Evolutionary conservation across 1,139 yeast species (phyloP), one percentile per base, ranked within the genome.

Genomic region (Yamadazyma sp.): DNA sequence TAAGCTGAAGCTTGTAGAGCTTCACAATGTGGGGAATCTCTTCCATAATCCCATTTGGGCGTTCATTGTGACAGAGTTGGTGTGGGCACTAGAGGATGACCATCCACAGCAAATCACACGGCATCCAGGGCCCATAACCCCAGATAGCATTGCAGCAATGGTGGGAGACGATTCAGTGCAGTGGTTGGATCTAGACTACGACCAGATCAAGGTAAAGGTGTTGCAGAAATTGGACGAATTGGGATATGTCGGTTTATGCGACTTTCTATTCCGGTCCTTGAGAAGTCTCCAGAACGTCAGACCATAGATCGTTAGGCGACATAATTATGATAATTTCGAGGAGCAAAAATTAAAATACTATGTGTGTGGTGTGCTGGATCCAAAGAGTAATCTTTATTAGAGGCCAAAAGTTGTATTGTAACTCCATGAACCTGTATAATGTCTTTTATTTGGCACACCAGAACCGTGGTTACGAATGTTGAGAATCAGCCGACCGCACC

Each of bases 11-110:
- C 39, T 60, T 33, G 49, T 56, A 6, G 44, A 48, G 15, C 48
- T 64, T 22, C 59, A 64, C 27, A 56, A 66, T 10, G 55, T 72
- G 3, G 84, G 81, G 28, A 71, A 78, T 33, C 41, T 84, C 0
- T 72, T 79, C 41, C 73, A 78, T 38, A 65, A 78, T 18, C 82
- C 88, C 0, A 65, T 80, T 1, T 75, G 80, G 57, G 62, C 78
- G 1, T 70, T 64, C 17, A 51, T 73, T 3, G 62, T 76, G 11
- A 68, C 79, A 0, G 63, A 64, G 14, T 57, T 70, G 2, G 49
- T 81, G 10, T 62, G 81, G 61, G 50, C 54, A 2, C 45, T 78
- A 9, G 86, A 81, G 44, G 81, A 77, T 37, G 48, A 53, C 2
- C 50, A 51, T 11, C 53, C 50, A 0, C 49, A 45, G 1, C 56